Percentiles rank a stretch among this genome's conserved stretches.
Conservation (phyloP, 441 rosid species). For the Gossypium gossypioides region DNA sequence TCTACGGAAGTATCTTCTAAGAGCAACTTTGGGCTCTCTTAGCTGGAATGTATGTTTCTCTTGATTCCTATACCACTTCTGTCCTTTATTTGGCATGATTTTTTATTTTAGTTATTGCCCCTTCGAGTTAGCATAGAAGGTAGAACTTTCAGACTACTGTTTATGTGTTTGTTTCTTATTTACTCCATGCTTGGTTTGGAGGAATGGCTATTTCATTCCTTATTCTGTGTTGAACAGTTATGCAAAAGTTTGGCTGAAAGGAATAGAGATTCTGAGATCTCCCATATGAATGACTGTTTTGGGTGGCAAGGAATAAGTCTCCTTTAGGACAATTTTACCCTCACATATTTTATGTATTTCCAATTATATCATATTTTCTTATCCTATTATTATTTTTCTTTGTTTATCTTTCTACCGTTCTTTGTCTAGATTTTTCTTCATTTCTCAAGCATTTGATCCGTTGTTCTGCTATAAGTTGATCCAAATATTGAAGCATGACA, state of each 20-base stretch:
- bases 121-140: neutral
- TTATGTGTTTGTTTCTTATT: neutral
- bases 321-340: neutral
- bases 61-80: neutral
- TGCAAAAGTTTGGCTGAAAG: neutral
- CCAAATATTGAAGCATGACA: neutral
- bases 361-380: neutral
- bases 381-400: neutral
- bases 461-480: neutral
- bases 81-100: neutral
- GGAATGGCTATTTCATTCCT: neutral
- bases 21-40: slow-evolving; percentile 48
- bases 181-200: neutral
- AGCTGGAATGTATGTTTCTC: slow-evolving; percentile 59
- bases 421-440: neutral
- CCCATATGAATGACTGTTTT: neutral
- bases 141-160: neutral
- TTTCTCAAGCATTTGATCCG: neutral
- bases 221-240: neutral
- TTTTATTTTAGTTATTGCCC: neutral
- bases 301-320: neutral
- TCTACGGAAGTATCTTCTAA: slow-evolving; percentile 68
- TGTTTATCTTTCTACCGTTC: neutral
- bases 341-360: neutral
- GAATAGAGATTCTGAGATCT: neutral